Percentiles rank a stretch among this genome's conserved stretches.
These are phyloP conservation scores for Cryptomeria japonica DNA, from an alignment of 75 land plant genomes.

Conservation along the genomic window DNA sequence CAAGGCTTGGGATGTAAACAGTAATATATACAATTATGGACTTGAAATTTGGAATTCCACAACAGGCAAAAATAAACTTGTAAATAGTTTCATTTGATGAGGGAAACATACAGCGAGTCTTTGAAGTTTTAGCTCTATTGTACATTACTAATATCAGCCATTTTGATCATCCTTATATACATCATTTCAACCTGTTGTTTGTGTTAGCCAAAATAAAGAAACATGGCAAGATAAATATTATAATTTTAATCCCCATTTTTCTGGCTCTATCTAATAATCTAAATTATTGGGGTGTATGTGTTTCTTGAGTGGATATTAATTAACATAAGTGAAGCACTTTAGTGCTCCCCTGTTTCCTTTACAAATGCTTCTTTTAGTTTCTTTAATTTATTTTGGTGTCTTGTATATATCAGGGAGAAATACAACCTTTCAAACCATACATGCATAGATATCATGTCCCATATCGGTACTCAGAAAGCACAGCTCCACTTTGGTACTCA, in stretches of 20 bases:
- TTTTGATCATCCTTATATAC: neutral
- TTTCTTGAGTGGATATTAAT: neutral
- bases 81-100: neutral
- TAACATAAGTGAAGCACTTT: neutral
- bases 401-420: slow-evolving; percentile 51
- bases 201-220: neutral
- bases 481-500: slow-evolving; percentile 47
- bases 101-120: neutral
- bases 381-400: neutral
- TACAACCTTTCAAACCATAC: slow-evolving; percentile 33
- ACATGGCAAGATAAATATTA: neutral
- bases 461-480: slow-evolving; percentile 28
- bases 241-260: neutral
- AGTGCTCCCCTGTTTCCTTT: neutral
- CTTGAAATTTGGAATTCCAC: neutral
- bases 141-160: neutral
- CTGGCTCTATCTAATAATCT: neutral
- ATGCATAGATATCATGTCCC: slow-evolving; percentile 25
- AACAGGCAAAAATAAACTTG: neutral
- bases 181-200: neutral
- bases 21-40: neutral
- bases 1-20: neutral
- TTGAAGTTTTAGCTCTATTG: neutral
- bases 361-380: neutral
- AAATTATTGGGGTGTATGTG: neutral